Evolutionary conservation across 768 basidiomycete species (phyloP), one percentile per base, ranked within the genome.

Genomic region (Hysterangium stoloniferum): DNA sequence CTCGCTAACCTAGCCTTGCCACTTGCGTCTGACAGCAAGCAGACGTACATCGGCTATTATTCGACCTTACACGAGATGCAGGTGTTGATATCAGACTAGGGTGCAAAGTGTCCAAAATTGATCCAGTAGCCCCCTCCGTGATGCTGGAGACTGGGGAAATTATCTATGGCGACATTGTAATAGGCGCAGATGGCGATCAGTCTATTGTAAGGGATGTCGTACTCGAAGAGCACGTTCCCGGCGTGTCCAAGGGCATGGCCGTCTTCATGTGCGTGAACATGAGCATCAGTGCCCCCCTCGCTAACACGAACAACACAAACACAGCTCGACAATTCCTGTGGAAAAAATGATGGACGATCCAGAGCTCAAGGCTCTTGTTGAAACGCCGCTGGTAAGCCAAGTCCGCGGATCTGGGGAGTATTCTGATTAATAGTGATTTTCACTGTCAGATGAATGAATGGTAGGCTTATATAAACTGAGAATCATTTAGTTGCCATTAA

Each of bases 121-220:
- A 62, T 32, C 45, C 54, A 24, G 54, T 46, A 44, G 52, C 54
- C 20, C 58, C 59, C 25, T 57, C 52, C 19, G 59, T 67, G 8
- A 62, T 57, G 7, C 49, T 72, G 22, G 68, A 70, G 20, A 66
- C 61, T 31, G 79, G 78, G 15, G 66, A 72, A 45, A 64, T 58
- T 11, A 48, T 80, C 7, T 57, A 56, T 13, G 75, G 73, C 13
- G 78, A 84, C 59, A 62, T 81, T 25, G 64, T 83, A 46, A 69
- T 83, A 17, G 80, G 76, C 28, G 81, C 82, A 3, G 82, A 83
- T 60, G 82, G 82, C 5, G 66, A 66, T 36, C 60, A 65, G 13
- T 78, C 78, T 19, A 20, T 73, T 27, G 62, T 70, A n/a, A 60
- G 68, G 32, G 60, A 59, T 20, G 57, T 64, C 2, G 60, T 76